Base-by-base conservation (phyloP, 192 early-diverging fungal species). In the Coemansia biformis region DNA sequence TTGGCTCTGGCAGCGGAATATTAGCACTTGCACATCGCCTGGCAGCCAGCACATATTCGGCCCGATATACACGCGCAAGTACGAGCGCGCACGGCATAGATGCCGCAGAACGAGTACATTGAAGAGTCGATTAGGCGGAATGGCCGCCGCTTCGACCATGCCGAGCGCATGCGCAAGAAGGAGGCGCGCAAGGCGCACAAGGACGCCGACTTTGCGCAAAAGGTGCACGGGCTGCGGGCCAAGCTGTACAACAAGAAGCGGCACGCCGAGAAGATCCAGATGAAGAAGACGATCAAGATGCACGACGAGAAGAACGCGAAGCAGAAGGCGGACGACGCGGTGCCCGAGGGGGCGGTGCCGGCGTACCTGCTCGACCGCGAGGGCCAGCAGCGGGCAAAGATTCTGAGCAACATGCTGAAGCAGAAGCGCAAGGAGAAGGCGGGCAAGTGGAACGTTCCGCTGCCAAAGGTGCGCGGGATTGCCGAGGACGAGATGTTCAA, bases 351-450 rank as follows among this genome's bases (percentile, higher is more conserved):
- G 36, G 96, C 96, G 33, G 89, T 99, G 32, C 96, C 96, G 7
- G 86, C 93, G 18, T 99, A 96, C 77, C 79, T 99, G 47, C 78
- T 99, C 57, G 96, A 99, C 73, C 91, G 96, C 82, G 92, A 96
- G 81, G 91, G 90, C 52, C 86, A 99, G 72, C 84, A 93, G 62
- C 75, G 88, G 38, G 96, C 96, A 51, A 99, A 99, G 79, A 87
- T 99, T 41, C 75, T 99, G 49, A 89, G 86, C 66, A 99, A 99
- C 79, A 93, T 95, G 91, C 88, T 99, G 59, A 99, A 99, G 82
- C 96, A 99, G 71, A 99, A 99, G 83, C 83, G 96, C 47, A 99
- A 96, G 82, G 96, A 99, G 76, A 96, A 96, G 81, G 94, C 94
- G 15, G 94, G 92, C 24, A 97, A 97, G 71, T 93, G 93, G 95